Percentiles rank a stretch among this genome's conserved stretches.
Conservation (phyloP, 1,139 yeast species). For the Chernovozyma sophiae-reginae region DNA sequence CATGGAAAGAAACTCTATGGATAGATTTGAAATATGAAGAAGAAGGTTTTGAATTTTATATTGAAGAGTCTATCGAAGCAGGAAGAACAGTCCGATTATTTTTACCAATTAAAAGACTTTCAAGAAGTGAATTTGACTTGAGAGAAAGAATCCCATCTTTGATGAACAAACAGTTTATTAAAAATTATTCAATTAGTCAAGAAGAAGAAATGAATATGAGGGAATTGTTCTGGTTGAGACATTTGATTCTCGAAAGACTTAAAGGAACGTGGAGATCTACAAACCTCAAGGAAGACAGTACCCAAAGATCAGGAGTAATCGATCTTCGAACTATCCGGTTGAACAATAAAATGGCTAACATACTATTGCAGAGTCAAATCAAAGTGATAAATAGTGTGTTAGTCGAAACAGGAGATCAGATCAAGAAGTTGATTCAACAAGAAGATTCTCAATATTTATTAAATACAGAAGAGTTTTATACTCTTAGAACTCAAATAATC, state of each 20-base stretch:
- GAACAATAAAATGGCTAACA: conserved; percentile 48
- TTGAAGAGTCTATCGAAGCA: conserved; percentile 35
- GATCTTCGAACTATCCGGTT: conserved; percentile 66
- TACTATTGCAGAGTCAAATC: conserved; percentile 47
- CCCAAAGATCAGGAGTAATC: conserved; percentile 48
- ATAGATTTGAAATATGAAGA: conserved; percentile 18
- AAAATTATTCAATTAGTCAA: conserved; percentile 53
- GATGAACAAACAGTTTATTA: conserved; percentile 66
- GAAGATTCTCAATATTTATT: conserved; percentile 23
- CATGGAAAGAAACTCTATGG: conserved; percentile 52
- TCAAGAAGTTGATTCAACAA: conserved; percentile 8
- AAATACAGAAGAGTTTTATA: conserved; percentile 45
- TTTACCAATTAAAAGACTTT: conserved; percentile 62
- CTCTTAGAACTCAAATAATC: conserved; percentile 39
- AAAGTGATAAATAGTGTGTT: conserved; percentile 31
- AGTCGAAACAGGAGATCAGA: conserved; percentile 8
- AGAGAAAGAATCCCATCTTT: conserved; percentile 67
- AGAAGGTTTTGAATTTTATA: conserved; percentile 13
- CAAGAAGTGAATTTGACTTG: conserved; percentile 39
- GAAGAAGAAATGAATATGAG: conserved; percentile 51
- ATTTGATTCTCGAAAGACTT: conserved; percentile 53
- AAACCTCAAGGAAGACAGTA: conserved; percentile 12
- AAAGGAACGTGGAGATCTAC: conserved; percentile 60
- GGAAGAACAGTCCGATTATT: conserved; percentile 58
- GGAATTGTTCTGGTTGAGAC: conserved; percentile 78